Conservation (phyloP, 768 basidiomycete genomes). For the Auriscalpium microsporum region DNA sequence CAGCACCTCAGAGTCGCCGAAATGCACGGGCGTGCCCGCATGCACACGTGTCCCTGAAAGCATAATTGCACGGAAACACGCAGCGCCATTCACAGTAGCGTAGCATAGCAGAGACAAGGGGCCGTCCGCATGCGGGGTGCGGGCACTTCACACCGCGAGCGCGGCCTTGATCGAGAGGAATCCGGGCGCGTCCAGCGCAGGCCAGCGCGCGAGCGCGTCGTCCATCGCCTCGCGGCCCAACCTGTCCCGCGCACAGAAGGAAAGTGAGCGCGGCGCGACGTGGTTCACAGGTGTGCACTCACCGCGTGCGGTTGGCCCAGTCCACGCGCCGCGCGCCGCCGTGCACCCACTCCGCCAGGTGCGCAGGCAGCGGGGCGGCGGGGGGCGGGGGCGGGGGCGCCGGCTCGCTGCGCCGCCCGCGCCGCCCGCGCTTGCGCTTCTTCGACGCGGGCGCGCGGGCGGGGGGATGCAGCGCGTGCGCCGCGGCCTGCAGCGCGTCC, state of each 20-base stretch:
- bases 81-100: no score
- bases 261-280: conserved; percentile 2
- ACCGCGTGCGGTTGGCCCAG: conserved; percentile 53
- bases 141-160: neutral
- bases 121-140: no score
- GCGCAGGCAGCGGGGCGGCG: conserved; percentile 22
- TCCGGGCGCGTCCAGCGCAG: conserved; percentile 38
- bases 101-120: neutral
- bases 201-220: conserved; percentile 40
- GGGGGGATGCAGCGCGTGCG: no score
- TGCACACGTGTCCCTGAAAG: no score
- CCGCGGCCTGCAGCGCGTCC: no score
- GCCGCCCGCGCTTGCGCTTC: conserved; percentile 6
- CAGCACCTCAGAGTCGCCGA: no score
- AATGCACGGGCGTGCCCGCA: no score
- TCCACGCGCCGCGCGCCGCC: conserved; percentile 42
- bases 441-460: conserved; percentile 19
- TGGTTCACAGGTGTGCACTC: conserved; percentile 14
- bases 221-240: conserved; percentile 50
- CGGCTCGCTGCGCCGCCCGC: neutral
- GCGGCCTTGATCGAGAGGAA: conserved; percentile 42
- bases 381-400: conserved; percentile 1
- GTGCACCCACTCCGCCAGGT: conserved; percentile 42
- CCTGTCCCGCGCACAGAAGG: conserved; percentile 23
- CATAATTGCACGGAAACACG: no score